phyloP scores from a whole-genome alignment of 192 early-diverging fungal genomes.

The Umbelopsis sp. region DNA sequence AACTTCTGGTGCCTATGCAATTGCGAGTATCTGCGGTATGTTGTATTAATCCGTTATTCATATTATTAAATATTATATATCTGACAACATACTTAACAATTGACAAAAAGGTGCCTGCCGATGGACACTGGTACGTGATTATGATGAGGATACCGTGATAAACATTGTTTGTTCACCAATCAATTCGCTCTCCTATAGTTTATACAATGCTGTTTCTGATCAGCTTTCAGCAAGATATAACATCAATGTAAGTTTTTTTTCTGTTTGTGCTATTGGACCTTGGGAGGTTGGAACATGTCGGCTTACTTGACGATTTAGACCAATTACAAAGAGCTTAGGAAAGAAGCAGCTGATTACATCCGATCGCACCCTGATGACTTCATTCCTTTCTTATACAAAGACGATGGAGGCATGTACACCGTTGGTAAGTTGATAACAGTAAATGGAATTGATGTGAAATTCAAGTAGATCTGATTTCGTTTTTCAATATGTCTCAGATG shows the following conservation, averaged over 20 bases:
- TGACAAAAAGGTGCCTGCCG: slow-evolving; percentile 63
- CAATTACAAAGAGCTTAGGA: slow-evolving; percentile 67
- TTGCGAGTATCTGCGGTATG: slow-evolving; percentile 64
- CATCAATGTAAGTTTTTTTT: slow-evolving; percentile 32
- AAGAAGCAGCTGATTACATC: slow-evolving; percentile 80
- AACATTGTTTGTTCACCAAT: background rate
- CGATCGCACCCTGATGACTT: slow-evolving; percentile 82
- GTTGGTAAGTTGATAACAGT: slow-evolving; percentile 36
- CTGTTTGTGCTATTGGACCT: too few species aligned
- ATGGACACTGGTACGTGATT: slow-evolving; percentile 84
- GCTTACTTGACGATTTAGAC: slow-evolving; percentile 20
- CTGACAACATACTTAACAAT: background rate
- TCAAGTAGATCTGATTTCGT: background rate
- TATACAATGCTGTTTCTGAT: slow-evolving; percentile 90
- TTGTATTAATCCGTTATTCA: background rate
- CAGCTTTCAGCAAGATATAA: slow-evolving; percentile 66
- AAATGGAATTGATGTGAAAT: background rate
- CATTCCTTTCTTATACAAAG: slow-evolving; percentile 81
- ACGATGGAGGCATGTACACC: slow-evolving; percentile 78
- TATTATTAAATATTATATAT: background rate
- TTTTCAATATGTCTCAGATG: slow-evolving; percentile 42
- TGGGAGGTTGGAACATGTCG: background rate
- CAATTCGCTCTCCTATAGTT: slow-evolving; percentile 24
- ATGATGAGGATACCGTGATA: background rate
- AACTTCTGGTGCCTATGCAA: slow-evolving; percentile 55